Conservation (phyloP, 164 flowering plant species). For the Chloranthus sessilifolius region DNA sequence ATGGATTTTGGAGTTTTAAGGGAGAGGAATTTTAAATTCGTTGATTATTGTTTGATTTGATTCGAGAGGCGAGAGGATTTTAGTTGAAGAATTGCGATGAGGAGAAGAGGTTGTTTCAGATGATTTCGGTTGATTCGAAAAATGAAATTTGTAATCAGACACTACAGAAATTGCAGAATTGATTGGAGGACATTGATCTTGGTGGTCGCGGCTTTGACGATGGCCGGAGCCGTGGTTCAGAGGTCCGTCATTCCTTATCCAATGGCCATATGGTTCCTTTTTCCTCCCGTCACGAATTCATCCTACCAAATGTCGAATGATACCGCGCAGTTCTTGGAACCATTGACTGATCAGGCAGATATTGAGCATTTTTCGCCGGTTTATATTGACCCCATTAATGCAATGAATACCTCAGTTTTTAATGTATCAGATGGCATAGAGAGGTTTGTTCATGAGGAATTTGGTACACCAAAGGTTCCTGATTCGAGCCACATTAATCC, state of each 20-base stretch:
- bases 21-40: no score
- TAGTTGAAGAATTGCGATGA: conserved; percentile 17
- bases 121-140: conserved; percentile 20
- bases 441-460: no score
- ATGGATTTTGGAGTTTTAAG: no score
- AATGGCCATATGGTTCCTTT: conserved; percentile 27
- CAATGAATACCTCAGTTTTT: no score
- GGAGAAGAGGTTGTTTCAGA: conserved; percentile 26
- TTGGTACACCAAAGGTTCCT: no score
- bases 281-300: conserved; percentile 22
- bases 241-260: conserved; percentile 39
- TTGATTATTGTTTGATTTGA: not conserved
- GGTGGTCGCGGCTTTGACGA: conserved; percentile 34
- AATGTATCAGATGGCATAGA: no score
- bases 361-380: conserved; percentile 14
- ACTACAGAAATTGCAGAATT: conserved; percentile 21
- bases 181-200: conserved; percentile 55
- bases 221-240: conserved; percentile 40
- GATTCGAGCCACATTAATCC: no score
- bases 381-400: conserved; percentile 20
- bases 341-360: conserved; percentile 15
- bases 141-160: conserved; percentile 22
- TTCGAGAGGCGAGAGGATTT: not conserved
- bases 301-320: conserved; percentile 21
- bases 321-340: conserved; percentile 17